Evolutionary conservation across 176 grass and related monocot genomes (phyloP).

Genomic region (Saccharum officinarum): DNA sequence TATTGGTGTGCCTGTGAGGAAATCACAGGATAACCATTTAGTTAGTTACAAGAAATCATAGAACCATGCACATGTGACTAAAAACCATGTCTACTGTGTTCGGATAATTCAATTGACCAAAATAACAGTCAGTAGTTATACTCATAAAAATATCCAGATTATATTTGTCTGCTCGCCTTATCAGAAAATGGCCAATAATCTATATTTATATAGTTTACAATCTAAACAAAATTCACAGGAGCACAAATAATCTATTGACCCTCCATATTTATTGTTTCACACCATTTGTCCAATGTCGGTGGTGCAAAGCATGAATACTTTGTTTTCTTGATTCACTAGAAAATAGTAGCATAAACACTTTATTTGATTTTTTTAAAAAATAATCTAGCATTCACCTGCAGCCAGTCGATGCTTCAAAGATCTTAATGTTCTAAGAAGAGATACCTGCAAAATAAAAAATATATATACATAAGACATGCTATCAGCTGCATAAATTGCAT

Average conservation of each 20-base stretch:
- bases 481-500: neutral
- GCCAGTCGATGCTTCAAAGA: constrained; percentile 91
- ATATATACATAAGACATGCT: neutral
- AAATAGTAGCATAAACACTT: neutral
- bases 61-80: neutral
- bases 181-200: neutral
- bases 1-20: neutral
- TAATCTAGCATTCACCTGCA: constrained; percentile 59
- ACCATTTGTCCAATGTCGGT: neutral
- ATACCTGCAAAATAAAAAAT: constrained; percentile 48
- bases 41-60: constrained; percentile 6
- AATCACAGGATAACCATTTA: neutral
- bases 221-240: neutral
- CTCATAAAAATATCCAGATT: neutral
- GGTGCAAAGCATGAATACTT: neutral
- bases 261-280: neutral
- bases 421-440: constrained; percentile 75
- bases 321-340: neutral
- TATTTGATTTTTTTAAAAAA: neutral
- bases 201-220: neutral
- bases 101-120: neutral
- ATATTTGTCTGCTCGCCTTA: neutral
- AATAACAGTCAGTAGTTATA: neutral
- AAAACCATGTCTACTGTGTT: neutral
- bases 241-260: neutral